These are phyloP conservation scores for Peribolospora kevripleyi DNA, from an alignment of 768 basidiomycete species.

Conservation along the genomic window DNA sequence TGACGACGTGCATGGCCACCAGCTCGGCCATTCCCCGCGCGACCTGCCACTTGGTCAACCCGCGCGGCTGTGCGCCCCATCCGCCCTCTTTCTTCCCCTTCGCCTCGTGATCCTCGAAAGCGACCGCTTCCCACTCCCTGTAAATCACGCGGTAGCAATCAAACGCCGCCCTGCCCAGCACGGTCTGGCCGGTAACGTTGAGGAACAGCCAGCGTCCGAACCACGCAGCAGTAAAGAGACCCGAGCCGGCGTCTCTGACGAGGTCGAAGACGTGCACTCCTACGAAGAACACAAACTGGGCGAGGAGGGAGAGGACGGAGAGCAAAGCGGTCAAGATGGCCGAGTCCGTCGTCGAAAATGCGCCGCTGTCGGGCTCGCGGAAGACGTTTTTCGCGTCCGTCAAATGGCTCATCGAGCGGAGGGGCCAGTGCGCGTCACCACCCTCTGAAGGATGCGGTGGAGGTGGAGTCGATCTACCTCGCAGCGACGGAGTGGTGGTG, in stretches of 20 bases:
- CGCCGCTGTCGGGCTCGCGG: too few species aligned
- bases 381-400: too few species aligned
- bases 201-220: not conserved
- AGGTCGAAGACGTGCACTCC: not conserved
- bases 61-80: not conserved
- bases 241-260: not conserved
- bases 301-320: constrained; percentile 1
- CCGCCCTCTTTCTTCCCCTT: constrained; percentile 1
- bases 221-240: not conserved
- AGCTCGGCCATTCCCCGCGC: not conserved
- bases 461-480: too few species aligned
- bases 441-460: too few species aligned
- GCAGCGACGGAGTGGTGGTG: too few species aligned
- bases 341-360: not conserved
- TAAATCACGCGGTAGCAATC: constrained; percentile 2
- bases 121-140: constrained; percentile 6
- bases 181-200: constrained; percentile 8
- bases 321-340: constrained; percentile 1
- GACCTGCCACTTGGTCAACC: not conserved
- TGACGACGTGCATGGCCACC: constrained; percentile 1
- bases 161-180: not conserved
- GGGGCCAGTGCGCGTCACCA: too few species aligned
- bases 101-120: too few species aligned
- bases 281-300: constrained; percentile 8
- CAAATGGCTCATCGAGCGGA: too few species aligned